Evolutionary conservation across 169 alveolate species (phyloP).

Genomic region (Plasmodium vivax): DNA sequence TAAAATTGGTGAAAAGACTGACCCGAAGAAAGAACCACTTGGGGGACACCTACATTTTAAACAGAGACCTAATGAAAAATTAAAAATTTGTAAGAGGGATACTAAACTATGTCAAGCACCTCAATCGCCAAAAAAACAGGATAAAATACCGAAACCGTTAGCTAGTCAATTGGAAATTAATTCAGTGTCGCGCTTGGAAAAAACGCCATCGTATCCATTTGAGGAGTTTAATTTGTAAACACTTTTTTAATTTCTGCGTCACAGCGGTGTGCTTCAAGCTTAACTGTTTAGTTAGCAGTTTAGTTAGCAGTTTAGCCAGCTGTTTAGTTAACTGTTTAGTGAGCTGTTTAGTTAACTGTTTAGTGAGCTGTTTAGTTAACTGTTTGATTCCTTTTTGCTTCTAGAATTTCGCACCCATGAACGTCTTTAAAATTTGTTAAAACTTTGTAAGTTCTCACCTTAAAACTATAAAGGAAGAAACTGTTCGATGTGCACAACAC

Average conservation of each 20-base stretch:
- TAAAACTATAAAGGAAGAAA: constrained; percentile 22
- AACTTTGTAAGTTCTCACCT: constrained; percentile 30
- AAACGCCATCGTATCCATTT: constrained; percentile 71
- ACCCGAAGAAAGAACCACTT: neutral
- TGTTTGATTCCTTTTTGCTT: neutral
- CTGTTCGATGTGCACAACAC: neutral
- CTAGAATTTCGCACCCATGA: constrained; percentile 4
- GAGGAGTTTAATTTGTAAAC: constrained; percentile 48
- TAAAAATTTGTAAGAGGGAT: constrained; percentile 24
- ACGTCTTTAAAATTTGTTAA: constrained; percentile 36
- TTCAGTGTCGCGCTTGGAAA: constrained; percentile 35
- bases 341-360: no score
- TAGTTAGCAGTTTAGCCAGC: neutral
- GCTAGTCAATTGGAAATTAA: constrained; percentile 65
- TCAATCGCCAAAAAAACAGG: constrained; percentile 64
- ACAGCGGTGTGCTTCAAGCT: neutral
- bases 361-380: no score
- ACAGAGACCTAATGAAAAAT: constrained; percentile 15
- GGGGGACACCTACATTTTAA: constrained; percentile 11
- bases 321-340: neutral
- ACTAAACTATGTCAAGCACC: constrained; percentile 24
- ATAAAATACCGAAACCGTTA: constrained; percentile 63
- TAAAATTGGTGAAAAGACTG: neutral
- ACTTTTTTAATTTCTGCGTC: neutral
- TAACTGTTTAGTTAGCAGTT: neutral